Evolutionary conservation across 1,284 basidiomycete genomes (phyloP), one percentile per base, ranked within the genome.

Genomic region (Pseudozyma pruni): DNA sequence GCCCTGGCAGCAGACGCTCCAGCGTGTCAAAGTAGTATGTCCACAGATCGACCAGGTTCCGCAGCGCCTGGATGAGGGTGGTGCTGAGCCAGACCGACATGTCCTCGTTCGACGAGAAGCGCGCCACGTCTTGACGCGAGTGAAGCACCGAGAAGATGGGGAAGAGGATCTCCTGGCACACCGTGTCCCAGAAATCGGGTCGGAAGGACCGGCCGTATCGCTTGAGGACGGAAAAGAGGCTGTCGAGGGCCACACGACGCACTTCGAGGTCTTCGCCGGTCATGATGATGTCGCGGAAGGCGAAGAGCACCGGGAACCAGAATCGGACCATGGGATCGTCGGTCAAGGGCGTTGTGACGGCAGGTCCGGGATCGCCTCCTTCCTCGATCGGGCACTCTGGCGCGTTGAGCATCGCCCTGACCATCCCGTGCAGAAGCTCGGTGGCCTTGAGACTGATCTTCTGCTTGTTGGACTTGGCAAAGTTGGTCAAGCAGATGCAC

Each of bases 11-110:
- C 83, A 92, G 91, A 41, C 90, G 87, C 78, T 95, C 93, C 74
- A 99, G 84, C 11, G 90, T 94, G 64, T 93, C 91, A 83, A 98
- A 98, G 85, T 94, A 96, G 84, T 89, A 92, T 2, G 96, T 96
- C 84, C 96, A 99, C 19, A 99, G 87, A 80, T 96, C 93, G 64
- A 99, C 92, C 67, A 98, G 86, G 83, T 98, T 93, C 32, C 96
- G 89, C 55, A 99, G 86, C 1, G 96, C 96, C 81, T 98, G 95
- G 54, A 99, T 98, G 90, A 99, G 94, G 1, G 96, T 99, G 8
- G 96, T 98, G 39, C 94, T 97, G 43, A 99, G 85, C 96, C 96
- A 99, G 14, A 99, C 94, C 76, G 93, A 96, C 93, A 98, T 96
- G 78, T 98, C 96, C 81, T 98, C 96, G 79, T 97, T 93, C 2